These are phyloP conservation scores for Dactylonectria macrodidyma DNA, from an alignment of 2,329 filamentous ascomycete species.

Conservation along the genomic window DNA sequence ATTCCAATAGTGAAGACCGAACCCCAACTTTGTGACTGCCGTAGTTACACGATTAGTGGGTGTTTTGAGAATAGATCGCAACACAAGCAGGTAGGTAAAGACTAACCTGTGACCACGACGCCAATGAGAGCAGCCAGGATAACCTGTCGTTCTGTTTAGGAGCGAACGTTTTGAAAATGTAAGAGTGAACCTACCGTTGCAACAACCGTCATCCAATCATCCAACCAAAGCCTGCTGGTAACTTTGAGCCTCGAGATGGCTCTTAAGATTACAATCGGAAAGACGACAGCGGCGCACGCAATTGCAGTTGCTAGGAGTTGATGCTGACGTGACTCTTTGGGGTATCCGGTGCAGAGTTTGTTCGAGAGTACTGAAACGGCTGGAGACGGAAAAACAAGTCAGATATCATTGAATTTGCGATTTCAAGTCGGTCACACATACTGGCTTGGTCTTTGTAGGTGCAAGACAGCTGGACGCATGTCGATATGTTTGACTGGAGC, in stretches of 20 bases:
- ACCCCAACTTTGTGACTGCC: not conserved
- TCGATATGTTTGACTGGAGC: conserved; percentile 4
- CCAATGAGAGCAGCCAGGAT: conserved; percentile 4
- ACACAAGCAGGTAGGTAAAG: not conserved
- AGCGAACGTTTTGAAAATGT: not conserved
- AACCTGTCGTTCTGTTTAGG: not conserved
- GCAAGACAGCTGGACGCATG: conserved; percentile 5
- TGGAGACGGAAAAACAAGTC: not conserved
- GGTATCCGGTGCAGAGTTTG: not conserved
- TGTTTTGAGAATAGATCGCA: not conserved
- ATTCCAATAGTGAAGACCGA: conserved; percentile 20
- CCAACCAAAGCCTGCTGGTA: conserved; percentile 13
- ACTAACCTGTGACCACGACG: not conserved
- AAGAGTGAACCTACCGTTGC: not conserved
- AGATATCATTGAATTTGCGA: not conserved
- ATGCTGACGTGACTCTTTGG: not conserved
- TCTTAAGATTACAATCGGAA: conserved; percentile 4
- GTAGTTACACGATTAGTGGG: not conserved
- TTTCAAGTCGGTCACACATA: not conserved
- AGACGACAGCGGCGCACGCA: not conserved
- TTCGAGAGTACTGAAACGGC: not conserved
- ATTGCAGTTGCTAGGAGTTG: not conserved
- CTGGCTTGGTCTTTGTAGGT: conserved; percentile 3
- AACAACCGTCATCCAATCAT: conserved; percentile 12
- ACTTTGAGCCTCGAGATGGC: conserved; percentile 3